phyloP scores from a whole-genome alignment of 495 filamentous ascomycete species.

The Talaromyces wortmannii region DNA sequence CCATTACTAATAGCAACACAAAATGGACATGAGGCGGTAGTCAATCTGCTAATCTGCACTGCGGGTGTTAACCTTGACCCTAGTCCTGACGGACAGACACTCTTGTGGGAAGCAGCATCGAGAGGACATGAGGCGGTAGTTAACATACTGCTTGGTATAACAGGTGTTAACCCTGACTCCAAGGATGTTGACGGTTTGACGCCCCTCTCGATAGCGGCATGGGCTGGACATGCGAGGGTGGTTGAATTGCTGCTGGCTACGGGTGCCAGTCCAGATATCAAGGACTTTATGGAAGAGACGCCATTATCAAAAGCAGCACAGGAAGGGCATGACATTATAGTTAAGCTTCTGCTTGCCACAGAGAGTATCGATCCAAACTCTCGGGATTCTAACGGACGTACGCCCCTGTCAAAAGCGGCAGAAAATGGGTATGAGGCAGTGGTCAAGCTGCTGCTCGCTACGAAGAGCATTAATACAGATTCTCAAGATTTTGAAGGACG shows the following conservation, averaged over 20 bases:
- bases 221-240: too few relatives aligned
- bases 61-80: neutral
- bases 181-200: too few relatives aligned
- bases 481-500: conserved; percentile 9
- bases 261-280: too few relatives aligned
- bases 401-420: conserved; percentile 20
- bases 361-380: conserved; percentile 8
- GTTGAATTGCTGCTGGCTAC: too few relatives aligned
- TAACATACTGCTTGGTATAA: too few relatives aligned
- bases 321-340: neutral
- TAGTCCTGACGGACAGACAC: neutral
- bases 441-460: conserved; percentile 11
- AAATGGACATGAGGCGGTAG: neutral
- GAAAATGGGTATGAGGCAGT: conserved; percentile 10
- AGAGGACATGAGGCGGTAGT: too few relatives aligned
- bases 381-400: conserved; percentile 11
- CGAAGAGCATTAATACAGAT: conserved; percentile 6
- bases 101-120: too few relatives aligned
- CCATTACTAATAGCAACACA: too few relatives aligned
- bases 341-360: conserved; percentile 9
- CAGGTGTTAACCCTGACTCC: too few relatives aligned
- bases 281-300: too few relatives aligned
- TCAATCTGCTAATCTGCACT: conserved; percentile 11
- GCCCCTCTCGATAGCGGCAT: too few relatives aligned
- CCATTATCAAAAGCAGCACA: too few relatives aligned